phyloP scores from a whole-genome alignment of 495 filamentous ascomycete species.

The Xylona heveae region DNA sequence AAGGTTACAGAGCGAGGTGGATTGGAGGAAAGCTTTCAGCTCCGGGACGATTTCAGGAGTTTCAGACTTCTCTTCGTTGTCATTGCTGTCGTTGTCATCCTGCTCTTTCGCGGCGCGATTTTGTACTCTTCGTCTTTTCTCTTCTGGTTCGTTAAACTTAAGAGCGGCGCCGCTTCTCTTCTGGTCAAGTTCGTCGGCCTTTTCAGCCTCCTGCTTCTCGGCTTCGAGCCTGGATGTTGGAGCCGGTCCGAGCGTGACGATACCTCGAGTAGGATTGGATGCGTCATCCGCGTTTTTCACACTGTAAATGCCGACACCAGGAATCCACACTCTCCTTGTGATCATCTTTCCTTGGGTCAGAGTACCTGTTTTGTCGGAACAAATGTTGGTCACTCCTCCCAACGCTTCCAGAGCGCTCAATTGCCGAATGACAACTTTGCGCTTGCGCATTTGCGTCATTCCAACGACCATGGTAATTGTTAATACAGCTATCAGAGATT shows the following conservation, averaged over 20 bases:
- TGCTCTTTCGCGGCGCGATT: conserved; percentile 9
- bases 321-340: conserved; percentile 62
- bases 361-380: conserved; percentile 75
- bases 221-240: conserved; percentile 9
- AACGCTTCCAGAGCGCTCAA: conserved; percentile 64
- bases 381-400: conserved; percentile 72
- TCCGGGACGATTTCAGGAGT: conserved; percentile 10
- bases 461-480: conserved; percentile 63
- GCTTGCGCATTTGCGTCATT: conserved; percentile 52
- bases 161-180: not conserved
- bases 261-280: conserved; percentile 33
- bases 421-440: conserved; percentile 62
- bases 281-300: conserved; percentile 36
- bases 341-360: conserved; percentile 63
- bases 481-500: conserved; percentile 45
- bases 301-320: conserved; percentile 37
- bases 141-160: conserved; percentile 27
- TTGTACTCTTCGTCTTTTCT: conserved; percentile 14
- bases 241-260: conserved; percentile 21
- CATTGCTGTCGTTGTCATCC: conserved; percentile 7
- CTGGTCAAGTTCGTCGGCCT: conserved; percentile 10
- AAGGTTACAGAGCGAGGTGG: conserved; percentile 61
- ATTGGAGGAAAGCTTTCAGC: conserved; percentile 40
- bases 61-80: conserved; percentile 12
- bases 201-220: conserved; percentile 4